Base-by-base conservation (phyloP, 192 early-diverging fungal species). In the Coemansia brasiliensis region DNA sequence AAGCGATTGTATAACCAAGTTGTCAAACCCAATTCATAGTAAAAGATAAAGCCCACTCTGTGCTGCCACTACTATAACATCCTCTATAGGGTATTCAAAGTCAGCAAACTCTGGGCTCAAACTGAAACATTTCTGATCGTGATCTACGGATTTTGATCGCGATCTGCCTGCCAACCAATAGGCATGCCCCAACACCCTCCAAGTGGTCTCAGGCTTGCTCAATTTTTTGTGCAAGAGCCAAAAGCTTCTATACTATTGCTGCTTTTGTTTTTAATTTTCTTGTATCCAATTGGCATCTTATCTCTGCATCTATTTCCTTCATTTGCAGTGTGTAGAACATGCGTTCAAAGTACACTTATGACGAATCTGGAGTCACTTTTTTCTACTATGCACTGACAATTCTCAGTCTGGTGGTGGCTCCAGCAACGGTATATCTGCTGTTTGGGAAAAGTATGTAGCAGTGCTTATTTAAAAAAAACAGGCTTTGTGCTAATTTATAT, bases 331-430 rank as follows among this genome's bases (percentile, higher is more conserved):
- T 40, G 39, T 37, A 41, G n/a, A 61, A 46, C 62, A 86, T 85
- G 86, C 83, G 83, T 52, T 63, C 67, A 48, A 85, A 92, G 68
- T 97, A 97, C 83, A 86, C 82, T 48, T 98, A 96, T 69, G 96
- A 98, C 78, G 92, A 94, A 71, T 83, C 87, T 62, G 96, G 96
- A 24, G 88, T 91, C 59, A 92, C 89, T 61, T 98, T 97, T 83
- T 88, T 90, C 78, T 96, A 92, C 83, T 98, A 94, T 79, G 78
- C 95, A 22, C 62, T 96, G 57, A 88, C 95, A 2, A 72, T 95
- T 48, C 83, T 97, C 52, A 82, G 85, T 25, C 70, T 98, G 22
- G 82, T 91, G 43, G 83, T 97, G 46, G 70, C 96, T 26, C 96
- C 96, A 2, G 66, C 82, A 24, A 94, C 92, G 11, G 50, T 84